Percentiles rank a stretch among this genome's conserved stretches.
Evolutionary conservation across 768 basidiomycete genomes (phyloP).

Genomic region (Rubroboletus pulcherrimus): DNA sequence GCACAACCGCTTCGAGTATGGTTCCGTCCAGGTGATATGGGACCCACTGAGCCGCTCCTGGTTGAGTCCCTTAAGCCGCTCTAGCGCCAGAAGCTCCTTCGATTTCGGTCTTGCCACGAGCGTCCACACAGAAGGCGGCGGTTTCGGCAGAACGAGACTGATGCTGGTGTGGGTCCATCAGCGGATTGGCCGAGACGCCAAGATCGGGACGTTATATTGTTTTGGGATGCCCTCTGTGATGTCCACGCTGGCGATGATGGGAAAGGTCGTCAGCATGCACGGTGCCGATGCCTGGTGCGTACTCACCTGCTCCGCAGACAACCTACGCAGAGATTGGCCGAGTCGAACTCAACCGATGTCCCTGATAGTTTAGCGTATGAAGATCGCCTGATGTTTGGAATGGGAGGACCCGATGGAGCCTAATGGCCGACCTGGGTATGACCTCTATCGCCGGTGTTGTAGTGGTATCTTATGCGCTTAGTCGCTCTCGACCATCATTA

Average conservation of each 20-base stretch:
- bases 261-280: neutral
- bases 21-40: conserved; percentile 99
- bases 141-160: conserved; percentile 90
- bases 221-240: conserved; percentile 99
- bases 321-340: conserved; percentile 52
- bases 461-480: conserved; percentile 4
- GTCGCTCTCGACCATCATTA: conserved; percentile 19
- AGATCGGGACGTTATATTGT: conserved; percentile 53
- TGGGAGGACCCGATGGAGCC: conserved; percentile 59
- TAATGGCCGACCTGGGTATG: conserved; percentile 63
- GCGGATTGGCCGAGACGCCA: neutral
- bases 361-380: conserved; percentile 39
- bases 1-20: conserved; percentile 89
- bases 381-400: neutral
- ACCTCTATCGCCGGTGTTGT: conserved; percentile 61
- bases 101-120: conserved; percentile 87
- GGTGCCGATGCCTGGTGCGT: neutral
- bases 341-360: conserved; percentile 85
- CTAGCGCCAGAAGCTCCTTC: conserved; percentile 61
- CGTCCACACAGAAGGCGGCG: conserved; percentile 86
- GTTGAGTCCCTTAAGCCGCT: conserved; percentile 89
- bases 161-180: conserved; percentile 45
- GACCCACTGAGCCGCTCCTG: conserved; percentile 96
- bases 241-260: conserved; percentile 59
- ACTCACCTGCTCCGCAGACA: conserved; percentile 84